These are phyloP conservation scores for Arxiozyma bovina DNA, from an alignment of 1,139 yeast genomes.

Conservation along the genomic window DNA sequence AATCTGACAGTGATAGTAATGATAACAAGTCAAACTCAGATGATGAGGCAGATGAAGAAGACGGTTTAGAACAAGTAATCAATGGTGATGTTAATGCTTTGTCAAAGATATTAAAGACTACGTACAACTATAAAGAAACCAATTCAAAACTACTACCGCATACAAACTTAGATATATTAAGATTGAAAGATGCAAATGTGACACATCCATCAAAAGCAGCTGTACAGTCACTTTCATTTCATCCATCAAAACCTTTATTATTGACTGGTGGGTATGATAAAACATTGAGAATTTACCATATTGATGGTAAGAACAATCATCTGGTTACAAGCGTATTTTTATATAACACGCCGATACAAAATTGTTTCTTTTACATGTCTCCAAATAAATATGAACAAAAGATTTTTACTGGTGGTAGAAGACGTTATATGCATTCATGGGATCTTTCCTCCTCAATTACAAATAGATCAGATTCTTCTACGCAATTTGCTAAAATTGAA, in stretches of 20 bases:
- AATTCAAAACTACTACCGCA: conserved; percentile 59
- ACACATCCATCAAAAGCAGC: conserved; percentile 64
- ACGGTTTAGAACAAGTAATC: conserved; percentile 29
- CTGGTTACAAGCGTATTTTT: conserved; percentile 76
- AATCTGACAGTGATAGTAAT: conserved; percentile 29
- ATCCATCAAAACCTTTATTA: conserved; percentile 71
- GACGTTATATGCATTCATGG: conserved; percentile 90
- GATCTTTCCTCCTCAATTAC: conserved; percentile 43
- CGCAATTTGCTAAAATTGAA: conserved; percentile 41
- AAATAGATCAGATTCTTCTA: conserved; percentile 35
- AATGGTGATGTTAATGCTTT: conserved; percentile 48
- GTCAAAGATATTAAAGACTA: conserved; percentile 48
- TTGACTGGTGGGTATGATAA: conserved; percentile 90
- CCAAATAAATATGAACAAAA: conserved; percentile 36
- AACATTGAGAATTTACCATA: conserved; percentile 75
- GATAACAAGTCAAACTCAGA: conserved; percentile 24
- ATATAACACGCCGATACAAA: conserved; percentile 69
- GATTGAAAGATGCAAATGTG: conserved; percentile 80
- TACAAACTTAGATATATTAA: conserved; percentile 57
- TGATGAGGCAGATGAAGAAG: conserved; percentile 31
- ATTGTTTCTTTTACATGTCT: conserved; percentile 39
- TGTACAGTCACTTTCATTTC: conserved; percentile 76
- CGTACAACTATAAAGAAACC: conserved; percentile 48
- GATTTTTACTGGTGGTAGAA: conserved; percentile 82
- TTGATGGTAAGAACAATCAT: conserved; percentile 82